A percentile compares a stretch with the other conserved stretches of the same genome.
Evolutionary conservation across 2,329 filamentous ascomycete species (phyloP).

Genomic region (Microdochium paspali): DNA sequence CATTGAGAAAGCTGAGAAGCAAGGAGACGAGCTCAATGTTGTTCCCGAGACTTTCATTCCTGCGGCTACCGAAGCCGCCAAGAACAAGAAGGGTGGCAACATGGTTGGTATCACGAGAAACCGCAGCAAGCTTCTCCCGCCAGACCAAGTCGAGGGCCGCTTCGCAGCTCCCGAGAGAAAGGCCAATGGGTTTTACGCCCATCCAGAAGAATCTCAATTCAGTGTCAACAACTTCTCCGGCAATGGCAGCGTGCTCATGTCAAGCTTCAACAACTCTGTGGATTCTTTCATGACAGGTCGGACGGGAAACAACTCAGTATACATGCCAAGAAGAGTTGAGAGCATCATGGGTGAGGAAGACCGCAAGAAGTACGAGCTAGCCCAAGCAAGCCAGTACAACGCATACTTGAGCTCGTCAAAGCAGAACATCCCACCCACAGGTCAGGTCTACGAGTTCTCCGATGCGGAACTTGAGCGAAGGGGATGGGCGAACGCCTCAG

Average conservation of each 20-base stretch:
- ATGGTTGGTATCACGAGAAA: slow-evolving; percentile 30
- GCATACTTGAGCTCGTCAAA: slow-evolving; percentile 21
- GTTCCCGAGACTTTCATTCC: slow-evolving; percentile 76
- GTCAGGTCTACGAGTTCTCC: slow-evolving; percentile 39
- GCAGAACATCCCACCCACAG: slow-evolving; percentile 25
- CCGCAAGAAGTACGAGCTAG: slow-evolving; percentile 61
- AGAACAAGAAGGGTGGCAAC: slow-evolving; percentile 16
- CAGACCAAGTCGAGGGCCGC: slow-evolving; percentile 64
- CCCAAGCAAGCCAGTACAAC: slow-evolving; percentile 44
- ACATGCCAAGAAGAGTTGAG: slow-evolving; percentile 59
- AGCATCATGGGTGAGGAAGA: slow-evolving; percentile 74
- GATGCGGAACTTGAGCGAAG: slow-evolving; percentile 31
- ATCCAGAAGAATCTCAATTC: slow-evolving; percentile 57
- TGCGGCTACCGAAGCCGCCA: slow-evolving; percentile 29
- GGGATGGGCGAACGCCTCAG: slow-evolving; percentile 28
- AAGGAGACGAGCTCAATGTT: slow-evolving; percentile 82
- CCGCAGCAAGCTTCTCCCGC: slow-evolving; percentile 59
- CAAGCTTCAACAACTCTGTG: slow-evolving; percentile 47
- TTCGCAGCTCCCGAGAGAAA: slow-evolving; percentile 65
- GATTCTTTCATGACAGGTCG: slow-evolving; percentile 54
- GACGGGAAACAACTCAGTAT: slow-evolving; percentile 50
- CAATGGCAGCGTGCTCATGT: slow-evolving; percentile 11
- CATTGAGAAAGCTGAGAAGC: slow-evolving; percentile 69
- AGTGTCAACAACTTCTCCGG: slow-evolving; percentile 36
- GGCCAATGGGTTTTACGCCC: slow-evolving; percentile 59